A percentile compares a stretch with the other conserved stretches of the same genome.
Evolutionary conservation across 345 rosid genomes (phyloP).

Genomic region (Rhizophora apiculata): DNA sequence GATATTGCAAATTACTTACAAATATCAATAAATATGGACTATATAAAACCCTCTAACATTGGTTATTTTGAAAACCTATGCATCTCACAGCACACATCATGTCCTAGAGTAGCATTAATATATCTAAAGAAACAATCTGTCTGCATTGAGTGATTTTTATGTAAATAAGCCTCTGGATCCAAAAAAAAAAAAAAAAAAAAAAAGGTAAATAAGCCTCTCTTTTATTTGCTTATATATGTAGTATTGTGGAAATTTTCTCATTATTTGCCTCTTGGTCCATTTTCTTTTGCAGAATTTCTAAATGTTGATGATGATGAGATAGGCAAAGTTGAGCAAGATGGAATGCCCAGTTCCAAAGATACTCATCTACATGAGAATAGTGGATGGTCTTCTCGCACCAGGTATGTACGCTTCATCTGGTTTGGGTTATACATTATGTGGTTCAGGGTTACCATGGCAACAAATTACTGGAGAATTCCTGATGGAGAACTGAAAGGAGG

Average conservation of each 20-base stretch:
- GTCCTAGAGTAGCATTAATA: not conserved
- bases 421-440: not conserved
- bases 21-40: not conserved
- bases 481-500: too few relatives aligned
- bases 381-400: slow-evolving; percentile 99
- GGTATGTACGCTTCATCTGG: slow-evolving; percentile 38
- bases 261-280: not conserved
- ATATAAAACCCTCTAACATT: not conserved
- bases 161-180: too few relatives aligned
- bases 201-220: too few relatives aligned
- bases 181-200: too few relatives aligned
- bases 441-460: not conserved
- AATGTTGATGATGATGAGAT: slow-evolving; percentile 85
- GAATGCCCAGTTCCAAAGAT: slow-evolving; percentile 51
- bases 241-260: not conserved
- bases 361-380: slow-evolving; percentile 68
- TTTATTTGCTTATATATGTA: not conserved
- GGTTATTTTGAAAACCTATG: not conserved
- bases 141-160: not conserved
- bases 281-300: slow-evolving; percentile 58
- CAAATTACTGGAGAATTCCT: not conserved
- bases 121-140: not conserved
- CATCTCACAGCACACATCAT: not conserved
- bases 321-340: slow-evolving; percentile 63
- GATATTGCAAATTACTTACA: not conserved